phyloP scores from a whole-genome alignment of 306 rosid species.

The Mimosa bimucronata region DNA sequence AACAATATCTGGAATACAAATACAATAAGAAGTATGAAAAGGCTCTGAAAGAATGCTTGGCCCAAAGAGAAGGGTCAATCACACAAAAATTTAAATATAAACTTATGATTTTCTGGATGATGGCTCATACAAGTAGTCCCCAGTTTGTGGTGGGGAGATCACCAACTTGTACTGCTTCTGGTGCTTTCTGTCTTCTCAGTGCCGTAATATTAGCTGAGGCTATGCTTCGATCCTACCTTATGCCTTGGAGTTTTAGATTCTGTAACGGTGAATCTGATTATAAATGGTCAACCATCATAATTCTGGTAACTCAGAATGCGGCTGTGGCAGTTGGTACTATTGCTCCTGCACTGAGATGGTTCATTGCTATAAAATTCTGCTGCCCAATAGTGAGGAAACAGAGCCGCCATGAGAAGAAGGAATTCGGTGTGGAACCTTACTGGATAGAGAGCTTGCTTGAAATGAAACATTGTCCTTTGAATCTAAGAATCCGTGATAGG shows the following conservation, averaged over 20 bases:
- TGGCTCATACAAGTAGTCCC: slow-evolving; percentile 82
- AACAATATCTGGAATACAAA: slow-evolving; percentile 56
- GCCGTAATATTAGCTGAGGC: slow-evolving; percentile 62
- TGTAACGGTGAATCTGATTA: slow-evolving; percentile 77
- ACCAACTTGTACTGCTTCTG: slow-evolving; percentile 80
- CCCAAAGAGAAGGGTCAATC: not conserved
- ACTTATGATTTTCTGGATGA: slow-evolving; percentile 76
- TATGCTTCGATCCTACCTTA: slow-evolving; percentile 61
- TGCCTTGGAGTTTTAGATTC: slow-evolving; percentile 59
- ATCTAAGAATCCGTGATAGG: slow-evolving; percentile 45
- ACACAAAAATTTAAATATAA: slow-evolving; percentile 41
- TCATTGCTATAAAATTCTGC: slow-evolving; percentile 59
- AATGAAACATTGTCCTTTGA: slow-evolving; percentile 59
- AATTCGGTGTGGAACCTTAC: slow-evolving; percentile 61
- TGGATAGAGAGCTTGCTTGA: slow-evolving; percentile 61
- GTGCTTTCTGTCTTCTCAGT: slow-evolving; percentile 76
- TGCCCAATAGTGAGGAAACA: slow-evolving; percentile 49
- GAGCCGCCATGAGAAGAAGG: slow-evolving; percentile 18
- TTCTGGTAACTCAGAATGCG: slow-evolving; percentile 65
- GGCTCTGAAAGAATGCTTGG: slow-evolving; percentile 48
- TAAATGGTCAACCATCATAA: slow-evolving; percentile 67
- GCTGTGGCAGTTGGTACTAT: slow-evolving; percentile 78
- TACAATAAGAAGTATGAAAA: slow-evolving; percentile 45
- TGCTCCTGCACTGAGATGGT: slow-evolving; percentile 86
- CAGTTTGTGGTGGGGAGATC: slow-evolving; percentile 94